Evolutionary conservation across 164 flowering plant species (phyloP).

Genomic region (Magnolia kwangsiensis): DNA sequence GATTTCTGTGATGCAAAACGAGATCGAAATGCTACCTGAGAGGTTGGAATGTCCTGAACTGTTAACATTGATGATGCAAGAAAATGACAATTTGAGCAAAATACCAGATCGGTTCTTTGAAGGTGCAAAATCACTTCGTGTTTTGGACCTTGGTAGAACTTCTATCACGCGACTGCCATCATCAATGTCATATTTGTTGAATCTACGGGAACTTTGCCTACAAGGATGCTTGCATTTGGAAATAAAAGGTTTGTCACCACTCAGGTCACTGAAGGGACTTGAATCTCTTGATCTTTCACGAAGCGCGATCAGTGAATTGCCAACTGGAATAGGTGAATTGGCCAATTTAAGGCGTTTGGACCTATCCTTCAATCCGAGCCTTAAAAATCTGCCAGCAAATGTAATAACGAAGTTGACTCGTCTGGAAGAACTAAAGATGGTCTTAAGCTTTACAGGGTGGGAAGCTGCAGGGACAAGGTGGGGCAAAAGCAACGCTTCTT

Average conservation of each 20-base stretch:
- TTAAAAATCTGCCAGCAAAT: neutral
- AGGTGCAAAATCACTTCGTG: neutral
- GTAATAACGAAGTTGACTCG: slow-evolving; percentile 7
- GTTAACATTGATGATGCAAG: neutral
- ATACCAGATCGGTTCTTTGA: neutral
- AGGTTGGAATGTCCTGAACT: neutral
- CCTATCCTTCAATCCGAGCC: neutral
- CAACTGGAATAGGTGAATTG: neutral
- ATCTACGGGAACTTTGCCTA: neutral
- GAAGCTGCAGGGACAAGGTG: neutral
- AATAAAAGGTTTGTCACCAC: neutral
- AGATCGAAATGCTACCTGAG: neutral
- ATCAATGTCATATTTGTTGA: neutral
- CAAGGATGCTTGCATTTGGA: neutral
- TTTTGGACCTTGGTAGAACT: neutral
- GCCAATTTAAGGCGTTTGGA: neutral
- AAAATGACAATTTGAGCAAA: neutral
- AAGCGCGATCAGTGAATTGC: neutral
- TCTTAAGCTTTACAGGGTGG: neutral
- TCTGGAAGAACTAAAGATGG: slow-evolving; percentile 9
- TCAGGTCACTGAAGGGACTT: neutral
- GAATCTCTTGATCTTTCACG: neutral
- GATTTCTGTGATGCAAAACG: neutral
- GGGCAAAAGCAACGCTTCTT: neutral
- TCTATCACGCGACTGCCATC: neutral